Evolutionary conservation across 164 flowering plant species (phyloP).

Genomic region (Magnolia kwangsiensis): DNA sequence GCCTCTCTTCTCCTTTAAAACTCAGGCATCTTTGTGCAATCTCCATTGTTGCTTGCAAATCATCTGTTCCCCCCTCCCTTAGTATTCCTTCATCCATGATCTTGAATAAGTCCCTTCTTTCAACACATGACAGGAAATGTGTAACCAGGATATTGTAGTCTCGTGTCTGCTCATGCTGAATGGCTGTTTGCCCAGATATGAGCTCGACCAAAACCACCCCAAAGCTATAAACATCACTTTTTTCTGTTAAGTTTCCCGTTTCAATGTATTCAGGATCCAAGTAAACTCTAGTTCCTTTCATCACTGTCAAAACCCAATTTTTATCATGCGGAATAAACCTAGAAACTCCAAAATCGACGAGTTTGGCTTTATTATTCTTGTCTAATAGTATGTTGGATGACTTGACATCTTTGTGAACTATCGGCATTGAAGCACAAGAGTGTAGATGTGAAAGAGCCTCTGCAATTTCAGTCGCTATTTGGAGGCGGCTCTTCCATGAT

Average conservation of each 20-base stretch:
- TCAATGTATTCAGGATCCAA: conserved; percentile 15
- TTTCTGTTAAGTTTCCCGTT: conserved; percentile 8
- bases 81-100: neutral
- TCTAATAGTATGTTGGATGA: conserved; percentile 13
- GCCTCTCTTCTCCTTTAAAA: conserved; percentile 1
- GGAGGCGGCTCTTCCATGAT: neutral
- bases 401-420: conserved; percentile 14
- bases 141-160: neutral
- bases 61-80: neutral
- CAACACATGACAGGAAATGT: neutral
- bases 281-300: conserved; percentile 12
- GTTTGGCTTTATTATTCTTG: conserved; percentile 2
- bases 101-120: neutral
- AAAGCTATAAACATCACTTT: conserved; percentile 20
- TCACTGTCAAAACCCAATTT: neutral
- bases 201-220: conserved; percentile 15
- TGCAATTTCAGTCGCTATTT: conserved; percentile 11
- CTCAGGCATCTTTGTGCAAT: conserved; percentile 9
- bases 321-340: conserved; percentile 3
- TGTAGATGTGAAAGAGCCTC: conserved; percentile 14
- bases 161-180: neutral
- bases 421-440: conserved; percentile 10
- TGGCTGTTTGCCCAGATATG: conserved; percentile 4
- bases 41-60: neutral
- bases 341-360: conserved; percentile 11